phyloP scores from a whole-genome alignment of 208 protist species.

The Crithidia expoeki region DNA sequence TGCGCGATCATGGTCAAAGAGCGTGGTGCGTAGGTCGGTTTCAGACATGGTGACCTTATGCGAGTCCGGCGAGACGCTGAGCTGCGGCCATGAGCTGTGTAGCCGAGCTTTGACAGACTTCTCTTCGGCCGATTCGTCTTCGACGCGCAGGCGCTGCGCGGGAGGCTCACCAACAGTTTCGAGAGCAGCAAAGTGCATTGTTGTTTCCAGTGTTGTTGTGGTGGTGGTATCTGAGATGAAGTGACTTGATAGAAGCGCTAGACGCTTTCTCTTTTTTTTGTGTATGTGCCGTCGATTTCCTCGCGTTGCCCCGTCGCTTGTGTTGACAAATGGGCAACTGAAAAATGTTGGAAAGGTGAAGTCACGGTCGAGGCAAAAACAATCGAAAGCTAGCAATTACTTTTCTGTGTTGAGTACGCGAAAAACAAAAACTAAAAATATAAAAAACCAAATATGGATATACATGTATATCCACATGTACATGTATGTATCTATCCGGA shows the following conservation, averaged over 20 bases:
- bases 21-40: slow-evolving; percentile 25
- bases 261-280: not conserved
- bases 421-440: too few species aligned
- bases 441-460: too few species aligned
- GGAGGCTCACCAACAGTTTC: slow-evolving; percentile 11
- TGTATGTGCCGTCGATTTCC: too few species aligned
- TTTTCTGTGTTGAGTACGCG: too few species aligned
- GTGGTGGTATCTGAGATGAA: not conserved
- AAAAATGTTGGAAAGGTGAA: too few species aligned
- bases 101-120: slow-evolving; percentile 37
- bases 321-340: too few species aligned
- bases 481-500: too few species aligned
- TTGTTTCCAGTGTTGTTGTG: not conserved
- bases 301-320: too few species aligned
- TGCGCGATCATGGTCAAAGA: slow-evolving; percentile 44
- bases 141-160: slow-evolving; percentile 28
- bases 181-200: slow-evolving; percentile 24
- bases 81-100: slow-evolving; percentile 42
- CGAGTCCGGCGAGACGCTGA: slow-evolving; percentile 6
- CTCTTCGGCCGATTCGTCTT: slow-evolving; percentile 35
- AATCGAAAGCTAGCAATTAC: too few species aligned
- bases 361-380: too few species aligned
- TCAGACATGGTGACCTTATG: slow-evolving; percentile 16
- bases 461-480: too few species aligned
- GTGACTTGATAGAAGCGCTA: not conserved